Evolutionary conservation across 345 rosid genomes (phyloP).

Genomic region (Eucalyptus shirleyi): DNA sequence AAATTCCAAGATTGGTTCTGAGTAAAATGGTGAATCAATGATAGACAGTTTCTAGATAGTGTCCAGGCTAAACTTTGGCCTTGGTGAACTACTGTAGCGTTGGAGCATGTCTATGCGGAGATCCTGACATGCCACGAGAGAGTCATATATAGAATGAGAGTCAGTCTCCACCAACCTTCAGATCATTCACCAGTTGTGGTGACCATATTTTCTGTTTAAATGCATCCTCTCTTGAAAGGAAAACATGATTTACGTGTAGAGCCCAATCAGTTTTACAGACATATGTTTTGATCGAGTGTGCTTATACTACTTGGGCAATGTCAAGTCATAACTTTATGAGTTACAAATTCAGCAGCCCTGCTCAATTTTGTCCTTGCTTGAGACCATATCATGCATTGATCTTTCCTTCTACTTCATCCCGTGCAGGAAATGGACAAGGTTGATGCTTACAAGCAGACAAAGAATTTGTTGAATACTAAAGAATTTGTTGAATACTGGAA

Average conservation of each 20-base stretch:
- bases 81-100: background rate
- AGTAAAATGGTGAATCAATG: background rate
- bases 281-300: background rate
- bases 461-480: slow-evolving; percentile 20
- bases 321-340: background rate
- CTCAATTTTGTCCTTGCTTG: background rate
- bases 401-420: background rate
- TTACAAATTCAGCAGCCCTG: background rate
- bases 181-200: background rate
- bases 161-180: background rate
- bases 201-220: background rate
- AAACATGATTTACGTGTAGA: background rate
- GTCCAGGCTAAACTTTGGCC: background rate
- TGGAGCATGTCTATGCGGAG: background rate
- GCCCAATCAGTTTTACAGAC: background rate
- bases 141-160: background rate
- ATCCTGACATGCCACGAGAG: background rate
- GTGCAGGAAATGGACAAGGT: slow-evolving; percentile 64
- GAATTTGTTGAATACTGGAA: slow-evolving; percentile 29
- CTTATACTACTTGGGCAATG: background rate
- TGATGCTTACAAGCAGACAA: slow-evolving; percentile 60
- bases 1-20: background rate
- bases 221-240: background rate
- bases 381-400: background rate
- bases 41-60: background rate